These are phyloP conservation scores for Colletotrichum sp. DNA, from an alignment of 2,329 filamentous ascomycete species.

Conservation along the genomic window DNA sequence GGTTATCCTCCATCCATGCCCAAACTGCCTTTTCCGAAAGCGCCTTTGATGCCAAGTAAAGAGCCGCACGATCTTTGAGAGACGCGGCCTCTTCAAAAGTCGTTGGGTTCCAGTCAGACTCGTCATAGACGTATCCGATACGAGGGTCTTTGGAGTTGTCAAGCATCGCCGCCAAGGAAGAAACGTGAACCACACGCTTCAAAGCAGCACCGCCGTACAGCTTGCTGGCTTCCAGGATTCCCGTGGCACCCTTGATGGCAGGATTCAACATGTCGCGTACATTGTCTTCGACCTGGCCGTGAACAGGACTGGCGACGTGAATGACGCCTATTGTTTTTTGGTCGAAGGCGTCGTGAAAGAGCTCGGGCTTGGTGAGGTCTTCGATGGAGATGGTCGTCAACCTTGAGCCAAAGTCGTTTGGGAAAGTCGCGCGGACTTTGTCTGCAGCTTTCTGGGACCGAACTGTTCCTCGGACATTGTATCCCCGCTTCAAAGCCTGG, in stretches of 20 bases:
- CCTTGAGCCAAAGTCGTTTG: neutral
- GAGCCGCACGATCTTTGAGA: neutral
- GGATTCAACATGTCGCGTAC: neutral
- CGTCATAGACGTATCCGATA: neutral
- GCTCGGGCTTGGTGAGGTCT: slow-evolving; percentile 33
- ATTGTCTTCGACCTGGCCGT: neutral
- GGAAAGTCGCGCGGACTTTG: neutral
- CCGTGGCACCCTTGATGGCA: slow-evolving; percentile 41
- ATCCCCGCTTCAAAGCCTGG: slow-evolving; percentile 26
- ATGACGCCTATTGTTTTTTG: neutral
- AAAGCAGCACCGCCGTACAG: slow-evolving; percentile 32
- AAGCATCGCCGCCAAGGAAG: slow-evolving; percentile 31
- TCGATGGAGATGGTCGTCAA: slow-evolving; percentile 10
- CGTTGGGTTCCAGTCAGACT: neutral
- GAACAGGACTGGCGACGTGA: neutral
- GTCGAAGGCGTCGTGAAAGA: slow-evolving; percentile 35
- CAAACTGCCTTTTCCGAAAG: neutral
- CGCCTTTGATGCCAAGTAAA: neutral
- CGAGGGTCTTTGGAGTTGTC: neutral
- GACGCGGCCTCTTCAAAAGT: neutral
- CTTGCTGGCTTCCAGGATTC: slow-evolving; percentile 33
- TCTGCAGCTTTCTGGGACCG: slow-evolving; percentile 23
- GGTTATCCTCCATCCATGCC: slow-evolving; percentile 31
- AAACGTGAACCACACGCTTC: slow-evolving; percentile 47
- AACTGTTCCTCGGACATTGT: slow-evolving; percentile 31